Evolutionary conservation across 805 yeast genomes (phyloP), one percentile per base, ranked within the genome.

Genomic region (Debaryomyces castellii): DNA sequence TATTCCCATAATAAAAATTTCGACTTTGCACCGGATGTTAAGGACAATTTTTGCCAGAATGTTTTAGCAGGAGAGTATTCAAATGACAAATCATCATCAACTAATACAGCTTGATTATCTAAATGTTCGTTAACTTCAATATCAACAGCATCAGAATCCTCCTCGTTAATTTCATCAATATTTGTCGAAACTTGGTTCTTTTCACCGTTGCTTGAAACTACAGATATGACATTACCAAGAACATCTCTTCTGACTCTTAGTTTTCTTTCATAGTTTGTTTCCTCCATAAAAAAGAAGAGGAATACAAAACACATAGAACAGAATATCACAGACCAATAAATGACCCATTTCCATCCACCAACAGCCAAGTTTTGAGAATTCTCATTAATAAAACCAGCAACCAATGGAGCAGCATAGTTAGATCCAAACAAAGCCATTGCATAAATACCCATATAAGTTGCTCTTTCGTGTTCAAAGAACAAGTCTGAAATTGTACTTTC

Each of bases 391-490:
- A 62, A 66, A 2, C 68, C 67, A 7, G 63, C 57, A 8, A 60
- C 64, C 18, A 64, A 59, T 5, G 69, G 68, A 1, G 64, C 63
- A 24, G 63, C 40, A 23, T 37, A 43, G 25, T 43, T 43, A 5
- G 46, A 43, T 14, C 42, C 33, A 8, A 43, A 24, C 23, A 43
- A 39, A 3, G 46, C 41, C 18, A 43, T 22, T 16, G 43, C 35
- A 16, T 43, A 43, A 2, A 43, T 14, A 12, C 46, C 46, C 39
- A 43, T 43, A 14, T 45, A 24, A 55, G 48, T 6, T 7, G 39
- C 78, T 51, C 80, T 62, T 55, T 78, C 77, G 51, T 79, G 82
- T 50, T 74, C 77, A 54, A 77, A 79, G 53, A 70, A 77, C 38
- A 78, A 54, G 53, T 78, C 83, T 7, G 77, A 66, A 41, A 77